Conservation (phyloP, 129 eudicot species). For the Tagetes erecta region DNA sequence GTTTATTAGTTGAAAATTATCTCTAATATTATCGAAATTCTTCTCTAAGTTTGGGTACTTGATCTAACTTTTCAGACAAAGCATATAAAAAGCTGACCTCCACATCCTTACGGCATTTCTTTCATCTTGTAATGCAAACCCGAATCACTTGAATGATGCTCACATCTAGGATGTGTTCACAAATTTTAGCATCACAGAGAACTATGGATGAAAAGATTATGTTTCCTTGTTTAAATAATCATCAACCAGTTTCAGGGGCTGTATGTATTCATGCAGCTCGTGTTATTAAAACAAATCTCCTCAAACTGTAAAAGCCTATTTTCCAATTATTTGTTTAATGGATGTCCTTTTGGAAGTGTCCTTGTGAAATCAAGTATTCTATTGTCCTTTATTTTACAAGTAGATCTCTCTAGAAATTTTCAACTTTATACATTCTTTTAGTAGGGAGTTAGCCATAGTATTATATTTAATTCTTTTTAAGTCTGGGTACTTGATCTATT, state of each 20-base stretch:
- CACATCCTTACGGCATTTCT: constrained; percentile 13
- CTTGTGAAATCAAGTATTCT: constrained; percentile 8
- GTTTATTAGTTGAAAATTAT: neutral
- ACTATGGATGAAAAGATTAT: constrained; percentile 5
- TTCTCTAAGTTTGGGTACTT: constrained; percentile 7
- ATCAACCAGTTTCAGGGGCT: constrained; percentile 4
- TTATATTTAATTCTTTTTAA: no score
- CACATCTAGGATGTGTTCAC: constrained; percentile 8
- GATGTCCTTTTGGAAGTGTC: constrained; percentile 4
- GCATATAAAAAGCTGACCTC: neutral
- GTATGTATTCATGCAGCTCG: constrained; percentile 14
- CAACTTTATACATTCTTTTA: constrained; percentile 1
- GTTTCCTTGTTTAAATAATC: constrained; percentile 7
- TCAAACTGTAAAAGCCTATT: neutral
- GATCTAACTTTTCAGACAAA: neutral
- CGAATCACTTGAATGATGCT: constrained; percentile 10
- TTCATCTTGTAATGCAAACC: constrained; percentile 4
- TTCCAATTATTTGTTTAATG: constrained; percentile 15
- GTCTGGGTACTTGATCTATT: no score
- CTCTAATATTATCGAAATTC: neutral
- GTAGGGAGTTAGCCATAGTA: no score
- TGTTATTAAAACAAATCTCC: constrained; percentile 8
- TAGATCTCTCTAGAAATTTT: neutral
- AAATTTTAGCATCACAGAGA: constrained; percentile 6
- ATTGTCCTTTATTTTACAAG: neutral